Evolutionary conservation across 257 asterid genomes (phyloP), one percentile per base, ranked within the genome.

Genomic region (Nicotiana benthamiana): DNA sequence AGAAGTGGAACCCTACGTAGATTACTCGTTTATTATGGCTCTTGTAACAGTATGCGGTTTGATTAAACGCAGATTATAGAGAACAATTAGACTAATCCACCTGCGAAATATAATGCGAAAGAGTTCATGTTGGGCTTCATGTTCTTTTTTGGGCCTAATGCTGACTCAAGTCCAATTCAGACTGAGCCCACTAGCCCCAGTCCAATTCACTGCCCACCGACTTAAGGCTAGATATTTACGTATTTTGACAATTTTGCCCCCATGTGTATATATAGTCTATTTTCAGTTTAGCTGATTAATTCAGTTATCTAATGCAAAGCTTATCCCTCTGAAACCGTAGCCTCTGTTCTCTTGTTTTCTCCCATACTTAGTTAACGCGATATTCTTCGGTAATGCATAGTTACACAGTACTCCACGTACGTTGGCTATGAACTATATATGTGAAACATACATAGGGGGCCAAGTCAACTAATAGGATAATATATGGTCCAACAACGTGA

Each of bases 11-110:
- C 84, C 96, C 51, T 70, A 89, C 11, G 88, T 86, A 32, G 97
- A 94, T 85, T 89, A 82, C 56, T 70, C 92, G 8, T 88, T 94
- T 6, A 52, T 94, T 22, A 86, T 94, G 87, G 95, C 97, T 84
- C 91, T 94, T 75, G 88, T 94, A 46, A 86, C 93, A 20, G 93
- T 91, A 51, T 87, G 90, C 52, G 95, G 93, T 27, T 90, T 92
- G 80, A 87, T 92, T 75, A 89, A 87, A 63, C 82, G 82, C 36
- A 90, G 64, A 72, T 24, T 94, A 40, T 94, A 80, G 84, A 67
- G 32, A 20, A 9, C 12, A 6, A 75, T 16, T 18, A 16, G 51
- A 17, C 27, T 9, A 40, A 40, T 40, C 12, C 48, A 40, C 48
- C 48, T 40, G 12, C 12, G 10, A 36, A 36, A 5, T 6, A 36